Conservation (phyloP, 306 rosid species). For the Calophaca sinica region DNA sequence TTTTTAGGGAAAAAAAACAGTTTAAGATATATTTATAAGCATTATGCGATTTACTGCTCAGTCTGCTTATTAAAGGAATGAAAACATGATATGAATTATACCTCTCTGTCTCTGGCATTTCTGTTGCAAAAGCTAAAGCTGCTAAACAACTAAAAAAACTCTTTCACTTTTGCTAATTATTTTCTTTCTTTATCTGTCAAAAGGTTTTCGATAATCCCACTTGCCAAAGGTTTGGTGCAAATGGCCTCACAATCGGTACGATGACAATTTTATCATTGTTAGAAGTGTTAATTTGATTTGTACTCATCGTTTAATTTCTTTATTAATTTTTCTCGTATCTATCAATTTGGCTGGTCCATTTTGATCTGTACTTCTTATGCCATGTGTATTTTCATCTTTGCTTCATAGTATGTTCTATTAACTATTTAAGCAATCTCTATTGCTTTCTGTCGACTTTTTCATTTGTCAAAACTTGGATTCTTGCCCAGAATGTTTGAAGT, state of each 20-base stretch:
- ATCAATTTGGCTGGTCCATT: slow-evolving; percentile 23
- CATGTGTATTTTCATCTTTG: slow-evolving; percentile 20
- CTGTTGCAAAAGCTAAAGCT: not conserved
- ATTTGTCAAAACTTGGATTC: slow-evolving; percentile 4
- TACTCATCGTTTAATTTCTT: not conserved
- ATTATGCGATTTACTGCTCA: not conserved
- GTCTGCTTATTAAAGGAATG: slow-evolving; percentile 29
- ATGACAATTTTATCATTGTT: slow-evolving; percentile 24
- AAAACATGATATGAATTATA: not conserved
- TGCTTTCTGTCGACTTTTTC: slow-evolving; percentile 1
- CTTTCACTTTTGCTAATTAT: slow-evolving; percentile 13
- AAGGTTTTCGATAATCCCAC: slow-evolving; percentile 89
- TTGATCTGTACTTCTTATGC: slow-evolving; percentile 22
- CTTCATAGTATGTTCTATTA: slow-evolving; percentile 9
- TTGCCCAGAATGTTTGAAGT: not conserved
- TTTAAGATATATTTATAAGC: not conserved
- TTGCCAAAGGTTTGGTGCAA: slow-evolving; percentile 62
- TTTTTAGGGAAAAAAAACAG: not conserved
- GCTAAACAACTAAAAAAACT: not conserved
- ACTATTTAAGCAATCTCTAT: not conserved
- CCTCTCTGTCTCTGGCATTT: slow-evolving; percentile 36
- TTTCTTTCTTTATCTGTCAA: slow-evolving; percentile 19
- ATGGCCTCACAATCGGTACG: slow-evolving; percentile 78
- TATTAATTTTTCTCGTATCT: slow-evolving; percentile 9
- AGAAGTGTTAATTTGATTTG: slow-evolving; percentile 35